Conservation (phyloP, 306 rosid species). For the Hippophae tibetana region DNA sequence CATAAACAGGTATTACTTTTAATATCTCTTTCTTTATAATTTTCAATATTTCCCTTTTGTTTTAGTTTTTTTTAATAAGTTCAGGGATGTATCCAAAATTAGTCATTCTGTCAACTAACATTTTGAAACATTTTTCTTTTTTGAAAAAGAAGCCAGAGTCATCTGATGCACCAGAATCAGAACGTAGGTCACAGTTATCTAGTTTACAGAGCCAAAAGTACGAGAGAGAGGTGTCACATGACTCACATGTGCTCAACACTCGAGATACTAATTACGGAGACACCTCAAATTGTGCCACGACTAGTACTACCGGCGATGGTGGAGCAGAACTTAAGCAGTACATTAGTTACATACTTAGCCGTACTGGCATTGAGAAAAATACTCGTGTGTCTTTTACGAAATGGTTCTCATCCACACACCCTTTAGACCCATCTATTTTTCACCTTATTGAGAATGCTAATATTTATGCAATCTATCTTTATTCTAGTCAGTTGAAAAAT, state of each 20-base stretch:
- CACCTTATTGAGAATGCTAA: conserved; percentile 37
- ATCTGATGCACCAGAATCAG: conserved; percentile 33
- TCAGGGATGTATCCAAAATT: background rate
- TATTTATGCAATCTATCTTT: background rate
- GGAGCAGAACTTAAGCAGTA: conserved; percentile 34
- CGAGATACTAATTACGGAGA: conserved; percentile 27
- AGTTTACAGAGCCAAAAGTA: conserved; percentile 44
- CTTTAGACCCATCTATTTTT: conserved; percentile 55
- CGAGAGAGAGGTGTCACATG: conserved; percentile 36
- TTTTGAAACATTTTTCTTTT: background rate
- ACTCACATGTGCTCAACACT: conserved; percentile 26
- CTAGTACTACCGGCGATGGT: conserved; percentile 19
- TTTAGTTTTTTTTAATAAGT: background rate
- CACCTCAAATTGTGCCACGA: conserved; percentile 27
- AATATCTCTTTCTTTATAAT: conserved; percentile 1
- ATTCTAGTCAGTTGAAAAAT: conserved; percentile 16
- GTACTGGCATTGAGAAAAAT: conserved; percentile 33
- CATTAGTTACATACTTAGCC: conserved; percentile 37
- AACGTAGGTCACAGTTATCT: conserved; percentile 44
- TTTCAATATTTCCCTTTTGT: background rate
- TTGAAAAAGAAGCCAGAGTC: conserved; percentile 21
- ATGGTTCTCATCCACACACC: conserved; percentile 55
- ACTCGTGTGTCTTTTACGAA: conserved; percentile 23
- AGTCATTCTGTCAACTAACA: background rate
- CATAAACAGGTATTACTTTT: conserved; percentile 30